phyloP scores from a whole-genome alignment of 805 yeast genomes.

The Teunomyces atbi region DNA sequence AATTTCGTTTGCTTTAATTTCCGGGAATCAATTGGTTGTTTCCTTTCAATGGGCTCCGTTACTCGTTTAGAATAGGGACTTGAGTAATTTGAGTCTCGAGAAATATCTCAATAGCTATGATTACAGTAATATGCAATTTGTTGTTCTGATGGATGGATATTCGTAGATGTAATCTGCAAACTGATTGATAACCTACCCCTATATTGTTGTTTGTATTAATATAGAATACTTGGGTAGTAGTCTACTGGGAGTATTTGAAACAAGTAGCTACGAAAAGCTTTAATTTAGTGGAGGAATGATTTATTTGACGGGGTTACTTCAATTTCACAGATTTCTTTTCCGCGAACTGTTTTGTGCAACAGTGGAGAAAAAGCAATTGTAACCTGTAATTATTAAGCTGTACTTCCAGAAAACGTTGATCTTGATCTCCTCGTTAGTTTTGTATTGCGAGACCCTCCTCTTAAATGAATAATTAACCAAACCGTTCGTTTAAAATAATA shows the following conservation, averaged over 20 bases:
- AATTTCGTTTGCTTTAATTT: not conserved
- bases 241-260: not conserved
- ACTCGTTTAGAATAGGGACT: not conserved
- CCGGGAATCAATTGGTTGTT: not conserved
- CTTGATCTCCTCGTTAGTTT: not conserved
- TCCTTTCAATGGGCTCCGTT: not conserved
- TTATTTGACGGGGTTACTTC: slow-evolving; percentile 4
- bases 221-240: not conserved
- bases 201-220: not conserved
- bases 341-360: not conserved
- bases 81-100: not conserved
- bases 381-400: slow-evolving; percentile 1
- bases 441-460: not conserved
- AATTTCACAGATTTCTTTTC: slow-evolving; percentile 4
- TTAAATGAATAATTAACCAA: not conserved
- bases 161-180: not conserved
- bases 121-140: not conserved
- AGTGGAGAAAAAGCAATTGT: slow-evolving; percentile 1
- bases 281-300: not conserved
- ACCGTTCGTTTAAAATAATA: no score
- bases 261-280: not conserved
- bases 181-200: not conserved
- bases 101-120: not conserved
- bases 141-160: not conserved
- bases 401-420: not conserved